A percentile compares a stretch with the other conserved stretches of the same genome.
These are phyloP conservation scores for Neurospora sp. DNA, from an alignment of 495 filamentous ascomycete species.

Conservation along the genomic window DNA sequence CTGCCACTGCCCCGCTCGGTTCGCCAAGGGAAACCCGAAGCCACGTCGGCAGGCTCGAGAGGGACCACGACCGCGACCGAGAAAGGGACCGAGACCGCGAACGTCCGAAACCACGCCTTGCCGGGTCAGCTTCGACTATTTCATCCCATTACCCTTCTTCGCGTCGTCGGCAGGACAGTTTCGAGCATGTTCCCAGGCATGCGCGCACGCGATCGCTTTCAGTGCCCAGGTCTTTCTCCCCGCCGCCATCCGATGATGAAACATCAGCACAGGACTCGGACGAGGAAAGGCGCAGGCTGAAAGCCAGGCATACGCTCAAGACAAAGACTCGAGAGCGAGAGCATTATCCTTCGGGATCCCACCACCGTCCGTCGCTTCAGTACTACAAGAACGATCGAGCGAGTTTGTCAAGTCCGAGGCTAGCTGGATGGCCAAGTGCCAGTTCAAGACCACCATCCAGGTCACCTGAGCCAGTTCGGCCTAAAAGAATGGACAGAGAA, in stretches of 20 bases:
- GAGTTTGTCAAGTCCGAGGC: slow-evolving; percentile 3
- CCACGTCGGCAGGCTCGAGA: neutral
- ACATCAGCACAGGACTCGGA: neutral
- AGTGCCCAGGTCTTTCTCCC: neutral
- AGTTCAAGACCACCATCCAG: neutral
- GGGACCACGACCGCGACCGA: neutral
- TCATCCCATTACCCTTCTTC: neutral
- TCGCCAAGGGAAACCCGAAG: neutral
- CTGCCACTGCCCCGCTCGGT: neutral
- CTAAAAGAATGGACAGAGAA: neutral
- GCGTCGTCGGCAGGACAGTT: neutral
- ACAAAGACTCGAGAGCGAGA: neutral
- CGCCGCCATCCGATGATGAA: neutral
- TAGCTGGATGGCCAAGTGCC: slow-evolving; percentile 2
- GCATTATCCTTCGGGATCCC: neutral
- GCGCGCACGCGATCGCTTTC: neutral
- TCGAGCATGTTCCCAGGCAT: neutral
- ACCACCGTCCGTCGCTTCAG: neutral
- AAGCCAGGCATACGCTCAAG: neutral
- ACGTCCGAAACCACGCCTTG: neutral
- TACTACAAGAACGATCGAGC: slow-evolving; percentile 13
- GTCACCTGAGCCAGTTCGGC: neutral
- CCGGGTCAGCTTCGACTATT: neutral
- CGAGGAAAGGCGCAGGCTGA: neutral
- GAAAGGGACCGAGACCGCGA: neutral